Evolutionary conservation across 2,329 filamentous ascomycete genomes (phyloP), one percentile per base, ranked within the genome.

Genomic region (Trichocomaceae sp.): DNA sequence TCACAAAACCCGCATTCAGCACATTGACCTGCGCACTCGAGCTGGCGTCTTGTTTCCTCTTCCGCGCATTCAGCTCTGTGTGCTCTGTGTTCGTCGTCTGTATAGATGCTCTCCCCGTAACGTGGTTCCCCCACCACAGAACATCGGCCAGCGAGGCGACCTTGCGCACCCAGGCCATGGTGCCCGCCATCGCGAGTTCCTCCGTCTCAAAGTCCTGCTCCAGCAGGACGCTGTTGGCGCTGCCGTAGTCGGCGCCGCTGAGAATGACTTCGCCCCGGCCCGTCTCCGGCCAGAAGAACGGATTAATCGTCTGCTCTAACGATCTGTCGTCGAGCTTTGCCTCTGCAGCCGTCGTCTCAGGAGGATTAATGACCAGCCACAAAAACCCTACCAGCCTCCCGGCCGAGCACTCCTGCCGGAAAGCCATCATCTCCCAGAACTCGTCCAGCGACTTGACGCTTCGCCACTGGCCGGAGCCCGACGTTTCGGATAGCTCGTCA

Each of bases 361-460:
- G 20, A 33, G 90, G 86, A 60, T 78, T 80, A 47, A 96, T 87
- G 0, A 96, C 85, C 23, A 96, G 75, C 92, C 95, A 99, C 23
- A 97, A 79, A 62, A 99, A 99, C 0, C 95, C 95, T 0, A 96
- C 95, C 65, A 96, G 79, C 17, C 91, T 81, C 0, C 93, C 95
- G 33, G 90, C 89, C 0, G 91, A 96, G 66, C 93, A 99, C 67
- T 99, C 93, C 68, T 97, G 93, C 55, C 93, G 80, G 66, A 88
- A 97, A 0, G 91, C 86, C 92, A 99, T 97, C 80, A 95, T 87
- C 59, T 99, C 93, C 93, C 93, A 99, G 66, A 99, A 99, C 62
- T 91, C 85, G n/a, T 91, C 88, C 41, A 99, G 75, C 0, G 84
- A 87, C 66, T 81, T 85, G 22, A 96, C 84, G 57, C 87, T 90